These are phyloP conservation scores for Colletotrichum agaves DNA, from an alignment of 2,329 filamentous ascomycete genomes.

Conservation along the genomic window DNA sequence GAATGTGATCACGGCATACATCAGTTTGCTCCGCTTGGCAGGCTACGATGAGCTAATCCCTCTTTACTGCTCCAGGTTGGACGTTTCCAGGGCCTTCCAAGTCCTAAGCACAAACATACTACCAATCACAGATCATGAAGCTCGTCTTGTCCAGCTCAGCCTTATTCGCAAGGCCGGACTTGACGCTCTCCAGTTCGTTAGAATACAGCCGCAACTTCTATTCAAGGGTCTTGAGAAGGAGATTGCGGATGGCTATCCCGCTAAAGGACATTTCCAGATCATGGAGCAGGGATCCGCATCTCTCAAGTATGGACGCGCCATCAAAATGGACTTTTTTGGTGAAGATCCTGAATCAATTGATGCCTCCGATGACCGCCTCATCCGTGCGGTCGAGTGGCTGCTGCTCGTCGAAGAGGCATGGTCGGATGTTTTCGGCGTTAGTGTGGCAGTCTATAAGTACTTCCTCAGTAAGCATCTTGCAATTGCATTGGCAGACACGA, in stretches of 20 bases:
- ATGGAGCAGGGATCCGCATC: conserved; percentile 61
- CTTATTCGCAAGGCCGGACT: conserved; percentile 82
- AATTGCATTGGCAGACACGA: conserved; percentile 23
- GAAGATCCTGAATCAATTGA: conserved; percentile 65
- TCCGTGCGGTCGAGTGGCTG: conserved; percentile 88
- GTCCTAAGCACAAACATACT: conserved; percentile 82
- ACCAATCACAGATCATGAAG: conserved; percentile 72
- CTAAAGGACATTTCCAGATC: conserved; percentile 61
- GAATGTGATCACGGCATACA: conserved; percentile 83
- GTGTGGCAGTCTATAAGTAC: conserved; percentile 80
- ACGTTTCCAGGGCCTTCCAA: conserved; percentile 70
- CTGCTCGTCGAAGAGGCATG: conserved; percentile 78
- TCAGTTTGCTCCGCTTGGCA: conserved; percentile 78
- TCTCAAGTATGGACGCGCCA: conserved; percentile 68
- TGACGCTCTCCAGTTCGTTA: conserved; percentile 78
- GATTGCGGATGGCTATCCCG: conserved; percentile 44
- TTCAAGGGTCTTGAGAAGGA: conserved; percentile 57
- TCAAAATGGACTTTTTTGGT: conserved; percentile 78
- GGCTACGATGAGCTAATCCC: conserved; percentile 84
- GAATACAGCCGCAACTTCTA: conserved; percentile 69
- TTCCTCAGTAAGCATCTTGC: conserved; percentile 78
- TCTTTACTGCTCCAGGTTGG: conserved; percentile 85
- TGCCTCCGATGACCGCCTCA: conserved; percentile 74
- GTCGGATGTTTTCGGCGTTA: conserved; percentile 74
- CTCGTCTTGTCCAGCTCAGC: conserved; percentile 75